Evolutionary conservation across 2,329 filamentous ascomycete genomes (phyloP), one percentile per base, ranked within the genome.

Genomic region (Fusarium xyrophilum): DNA sequence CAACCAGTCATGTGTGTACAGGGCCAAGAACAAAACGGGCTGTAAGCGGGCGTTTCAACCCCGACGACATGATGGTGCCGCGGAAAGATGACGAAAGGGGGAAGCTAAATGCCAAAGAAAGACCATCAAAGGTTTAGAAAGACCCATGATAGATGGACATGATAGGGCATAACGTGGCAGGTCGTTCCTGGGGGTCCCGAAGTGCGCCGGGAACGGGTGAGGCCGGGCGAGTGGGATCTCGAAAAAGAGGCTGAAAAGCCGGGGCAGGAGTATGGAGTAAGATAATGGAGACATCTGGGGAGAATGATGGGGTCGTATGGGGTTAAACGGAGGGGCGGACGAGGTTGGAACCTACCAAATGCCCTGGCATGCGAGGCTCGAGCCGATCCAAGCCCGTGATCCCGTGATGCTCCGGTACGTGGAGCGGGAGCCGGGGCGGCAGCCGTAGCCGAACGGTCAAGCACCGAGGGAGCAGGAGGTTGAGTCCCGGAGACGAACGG

Each of bases 401-500:
- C 70, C 72, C 72, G 72, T 74, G 72, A 74, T 74, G 60, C 72
- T 73, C 72, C 72, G 72, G 70, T 62, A 64, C 64, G 69, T 72
- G 72, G 72, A 72, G 71, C 65, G 66, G 63, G 56, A 48, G 66
- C 69, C 66, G 63, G 69, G 63, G 61, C 59, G 51, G 65, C 51
- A 67, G 63, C 72, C 70, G 70, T 73, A 73, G 62, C 72, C 70
- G 70, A 74, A 70, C 70, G 67, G 70, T 71, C 60, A 73, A 63
- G 64, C 56, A 60, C 56, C 52, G 58, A 63, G 56, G 38, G 42
- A 42, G 28, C 28, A 60, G 54, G 40, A 55, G 52, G 52, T 28
- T 33, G 44, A 46, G 52, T 64, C 44, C 40, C 56, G 69, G 60
- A 65, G 67, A 56, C 58, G 63, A 68, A 69, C 69, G 71, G 71